Base-by-base conservation (phyloP, 2,329 filamentous ascomycete species). In the Emericellopsis atlantica region DNA sequence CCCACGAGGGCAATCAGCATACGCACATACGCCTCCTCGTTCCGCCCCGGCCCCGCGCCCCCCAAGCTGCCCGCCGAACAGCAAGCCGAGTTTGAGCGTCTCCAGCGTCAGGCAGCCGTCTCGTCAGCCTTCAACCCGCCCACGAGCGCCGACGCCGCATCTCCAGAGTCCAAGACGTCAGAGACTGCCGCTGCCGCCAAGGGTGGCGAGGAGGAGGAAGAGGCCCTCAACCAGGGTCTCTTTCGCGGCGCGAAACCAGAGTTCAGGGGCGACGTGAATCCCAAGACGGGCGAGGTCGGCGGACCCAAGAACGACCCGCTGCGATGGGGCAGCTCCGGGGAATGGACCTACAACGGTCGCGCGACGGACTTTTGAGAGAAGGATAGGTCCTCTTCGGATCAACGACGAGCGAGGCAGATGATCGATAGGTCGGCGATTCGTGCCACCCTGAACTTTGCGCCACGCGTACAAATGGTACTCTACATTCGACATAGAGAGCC, bases 301-400 rank as follows among this genome's bases (percentile, higher is more conserved):
- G 92, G 92, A 1, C 92, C 92, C 6, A 98, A 96, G 78, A 96
- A 94, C 56, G 90, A 98, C 63, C 92, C 92, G 40, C 56, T 96
- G 56, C 68, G 89, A 51, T 95, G 90, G 90, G 88, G 88, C 0
- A 67, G 72, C 15, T 57, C 53, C 0, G 81, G 85, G 1, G 77
- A 81, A 52, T 98, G 89, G 83, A 95, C 87, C 59, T 98, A 85
- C 61, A 95, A 95, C 60, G 92, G 92, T 37, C 70, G 90, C 47
- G 89, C 93, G 41, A 96, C 90, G 21, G 92, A 98, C 62, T 98
- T 98, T 45, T 79, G 50, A 55, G 12, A 29, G 18, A 21, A 5
- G 18, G 18, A 21, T 21, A 5, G 18, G 18, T 21, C 18, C 18
- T 21, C 18, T 21, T 4, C 18, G 5, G 18, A 21, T 3, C 18